Conservation (phyloP, 306 rosid genomes). For the Acacia confusa region DNA sequence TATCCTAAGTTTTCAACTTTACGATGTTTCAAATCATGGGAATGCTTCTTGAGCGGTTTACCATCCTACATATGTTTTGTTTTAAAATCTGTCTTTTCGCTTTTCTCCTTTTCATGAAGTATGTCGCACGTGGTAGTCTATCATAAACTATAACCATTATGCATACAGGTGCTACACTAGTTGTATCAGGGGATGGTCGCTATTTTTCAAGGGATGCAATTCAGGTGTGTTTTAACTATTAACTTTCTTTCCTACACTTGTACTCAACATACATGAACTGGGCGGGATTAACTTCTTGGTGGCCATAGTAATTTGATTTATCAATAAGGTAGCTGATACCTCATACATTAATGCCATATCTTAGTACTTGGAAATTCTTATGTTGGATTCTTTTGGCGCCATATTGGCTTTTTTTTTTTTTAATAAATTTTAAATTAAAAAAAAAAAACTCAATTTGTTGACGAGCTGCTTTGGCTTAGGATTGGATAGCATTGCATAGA, state of each 20-base stretch:
- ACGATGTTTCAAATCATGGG: not conserved
- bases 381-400: conserved; percentile 12
- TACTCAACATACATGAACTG: not conserved
- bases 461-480: conserved; percentile 26
- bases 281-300: not conserved
- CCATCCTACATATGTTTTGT: not conserved
- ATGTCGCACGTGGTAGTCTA: conserved; percentile 16
- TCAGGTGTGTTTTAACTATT: conserved; percentile 53
- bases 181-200: conserved; percentile 99
- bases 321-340: not conserved
- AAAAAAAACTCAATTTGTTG: conserved; percentile 9
- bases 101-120: conserved; percentile 9
- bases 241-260: not conserved
- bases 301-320: not conserved
- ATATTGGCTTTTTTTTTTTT: not conserved
- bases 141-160: conserved; percentile 19
- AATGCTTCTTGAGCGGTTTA: not conserved
- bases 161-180: conserved; percentile 79
- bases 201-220: conserved; percentile 86
- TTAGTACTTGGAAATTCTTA: conserved; percentile 5
- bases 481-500: conserved; percentile 16
- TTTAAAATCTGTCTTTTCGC: not conserved
- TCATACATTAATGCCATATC: not conserved
- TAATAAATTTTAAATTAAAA: too few relatives aligned
- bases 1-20: not conserved